These are phyloP conservation scores for Auricularia cornea DNA, from an alignment of 768 basidiomycete species.

Conservation along the genomic window DNA sequence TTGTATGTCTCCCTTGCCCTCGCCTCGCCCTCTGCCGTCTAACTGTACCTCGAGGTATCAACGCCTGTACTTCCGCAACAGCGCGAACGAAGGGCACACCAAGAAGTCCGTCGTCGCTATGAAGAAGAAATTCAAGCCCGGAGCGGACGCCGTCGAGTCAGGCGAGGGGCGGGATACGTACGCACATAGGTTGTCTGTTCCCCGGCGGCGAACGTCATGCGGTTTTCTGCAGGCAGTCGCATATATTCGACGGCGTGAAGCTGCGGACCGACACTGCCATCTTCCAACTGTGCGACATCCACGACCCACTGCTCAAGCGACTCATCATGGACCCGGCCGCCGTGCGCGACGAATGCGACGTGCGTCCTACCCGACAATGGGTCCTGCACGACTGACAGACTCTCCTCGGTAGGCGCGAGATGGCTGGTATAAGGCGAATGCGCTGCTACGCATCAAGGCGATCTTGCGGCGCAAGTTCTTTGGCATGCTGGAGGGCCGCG, in stretches of 20 bases:
- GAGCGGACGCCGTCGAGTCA: neutral
- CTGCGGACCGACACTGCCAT: constrained; percentile 81
- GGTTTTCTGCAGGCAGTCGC: constrained; percentile 37
- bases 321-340: constrained; percentile 73
- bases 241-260: constrained; percentile 82
- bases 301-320: constrained; percentile 70
- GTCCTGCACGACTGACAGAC: neutral
- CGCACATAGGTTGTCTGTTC: neutral
- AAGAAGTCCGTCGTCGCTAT: constrained; percentile 27
- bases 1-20: constrained; percentile 45
- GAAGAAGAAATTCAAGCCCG: neutral
- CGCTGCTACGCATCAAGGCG: constrained; percentile 75
- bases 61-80: constrained; percentile 79
- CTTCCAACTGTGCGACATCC: constrained; percentile 90
- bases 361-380: constrained; percentile 32
- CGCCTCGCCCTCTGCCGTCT: neutral
- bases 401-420: constrained; percentile 54
- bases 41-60: constrained; percentile 67
- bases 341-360: constrained; percentile 64
- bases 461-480: constrained; percentile 83
- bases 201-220: neutral
- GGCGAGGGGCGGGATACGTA: neutral
- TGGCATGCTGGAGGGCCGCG: constrained; percentile 61
- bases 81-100: neutral
- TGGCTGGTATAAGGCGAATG: constrained; percentile 78